Percentiles rank a stretch among this genome's conserved stretches.
phyloP scores from a whole-genome alignment of 345 rosid genomes.

The Streptanthus diversifolius region DNA sequence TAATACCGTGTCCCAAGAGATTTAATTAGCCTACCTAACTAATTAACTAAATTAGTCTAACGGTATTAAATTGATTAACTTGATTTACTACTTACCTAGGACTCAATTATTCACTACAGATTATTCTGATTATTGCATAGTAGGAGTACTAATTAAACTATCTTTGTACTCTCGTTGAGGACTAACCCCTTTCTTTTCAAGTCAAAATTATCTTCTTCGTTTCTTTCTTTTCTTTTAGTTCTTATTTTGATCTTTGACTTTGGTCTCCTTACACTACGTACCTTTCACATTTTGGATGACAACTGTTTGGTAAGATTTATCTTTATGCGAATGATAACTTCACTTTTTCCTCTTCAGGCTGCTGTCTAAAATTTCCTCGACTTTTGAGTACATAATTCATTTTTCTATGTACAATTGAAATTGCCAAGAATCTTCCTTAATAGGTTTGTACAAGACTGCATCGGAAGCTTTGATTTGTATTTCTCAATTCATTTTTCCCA shows the following conservation, averaged over 20 bases:
- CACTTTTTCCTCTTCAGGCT: conserved; percentile 6
- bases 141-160: conserved; percentile 10
- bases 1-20: conserved; percentile 24
- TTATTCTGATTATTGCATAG: conserved; percentile 3
- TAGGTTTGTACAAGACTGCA: background rate
- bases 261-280: conserved; percentile 8
- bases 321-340: conserved; percentile 2
- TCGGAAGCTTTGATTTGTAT: background rate
- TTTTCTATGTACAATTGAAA: conserved; percentile 10
- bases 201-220: conserved; percentile 16
- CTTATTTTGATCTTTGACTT: conserved; percentile 30
- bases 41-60: conserved; percentile 3
- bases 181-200: conserved; percentile 21
- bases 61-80: conserved; percentile 2
- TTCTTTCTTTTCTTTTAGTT: background rate
- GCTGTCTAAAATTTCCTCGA: conserved; percentile 9
- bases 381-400: conserved; percentile 6
- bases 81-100: conserved; percentile 21
- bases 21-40: conserved; percentile 25
- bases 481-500: background rate
- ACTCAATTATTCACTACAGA: conserved; percentile 26
- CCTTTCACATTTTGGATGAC: conserved; percentile 17
- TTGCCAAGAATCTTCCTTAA: conserved; percentile 15
- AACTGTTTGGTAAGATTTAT: conserved; percentile 8
- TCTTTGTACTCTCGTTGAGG: conserved; percentile 3